These are phyloP conservation scores for Akebia trifoliata DNA, from an alignment of 164 flowering plant species.

Conservation along the genomic window DNA sequence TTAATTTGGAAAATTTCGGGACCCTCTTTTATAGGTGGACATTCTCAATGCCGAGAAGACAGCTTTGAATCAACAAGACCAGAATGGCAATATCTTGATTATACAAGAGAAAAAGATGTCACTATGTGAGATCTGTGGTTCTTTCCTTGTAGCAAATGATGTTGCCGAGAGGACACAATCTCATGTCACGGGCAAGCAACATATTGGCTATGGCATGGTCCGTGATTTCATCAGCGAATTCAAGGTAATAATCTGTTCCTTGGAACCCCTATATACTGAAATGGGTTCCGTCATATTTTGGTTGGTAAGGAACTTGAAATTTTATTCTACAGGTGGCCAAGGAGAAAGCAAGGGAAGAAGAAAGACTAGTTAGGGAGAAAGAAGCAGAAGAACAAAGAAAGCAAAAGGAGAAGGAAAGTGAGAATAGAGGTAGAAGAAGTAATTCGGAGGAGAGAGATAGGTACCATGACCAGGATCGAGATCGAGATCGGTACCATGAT, in stretches of 20 bases:
- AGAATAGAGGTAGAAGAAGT: slow-evolving; percentile 50
- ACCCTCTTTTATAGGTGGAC: slow-evolving; percentile 58
- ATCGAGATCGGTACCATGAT: slow-evolving; percentile 41
- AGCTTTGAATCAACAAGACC: slow-evolving; percentile 56
- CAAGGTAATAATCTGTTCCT: slow-evolving; percentile 44
- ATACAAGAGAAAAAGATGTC: slow-evolving; percentile 99
- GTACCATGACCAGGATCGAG: no score
- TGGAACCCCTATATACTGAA: background rate
- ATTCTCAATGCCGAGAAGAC: slow-evolving; percentile 75
- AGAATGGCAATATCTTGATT: slow-evolving; percentile 53
- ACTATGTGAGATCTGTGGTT: slow-evolving; percentile 91
- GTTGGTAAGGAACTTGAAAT: background rate
- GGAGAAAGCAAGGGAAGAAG: slow-evolving; percentile 89
- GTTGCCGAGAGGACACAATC: slow-evolving; percentile 95
- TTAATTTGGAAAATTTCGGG: background rate
- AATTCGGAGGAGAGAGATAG: slow-evolving; percentile 70
- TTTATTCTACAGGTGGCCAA: slow-evolving; percentile 54
- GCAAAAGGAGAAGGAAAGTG: slow-evolving; percentile 67
- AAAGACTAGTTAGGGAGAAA: slow-evolving; percentile 74
- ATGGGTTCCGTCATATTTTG: background rate
- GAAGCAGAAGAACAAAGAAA: slow-evolving; percentile 87
- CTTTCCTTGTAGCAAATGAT: slow-evolving; percentile 96
- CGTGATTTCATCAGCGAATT: slow-evolving; percentile 77
- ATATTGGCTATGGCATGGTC: slow-evolving; percentile 95
- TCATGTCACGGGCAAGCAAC: slow-evolving; percentile 96